phyloP scores from a whole-genome alignment of 179 eudicot species.

The Actinidia chinensis region DNA sequence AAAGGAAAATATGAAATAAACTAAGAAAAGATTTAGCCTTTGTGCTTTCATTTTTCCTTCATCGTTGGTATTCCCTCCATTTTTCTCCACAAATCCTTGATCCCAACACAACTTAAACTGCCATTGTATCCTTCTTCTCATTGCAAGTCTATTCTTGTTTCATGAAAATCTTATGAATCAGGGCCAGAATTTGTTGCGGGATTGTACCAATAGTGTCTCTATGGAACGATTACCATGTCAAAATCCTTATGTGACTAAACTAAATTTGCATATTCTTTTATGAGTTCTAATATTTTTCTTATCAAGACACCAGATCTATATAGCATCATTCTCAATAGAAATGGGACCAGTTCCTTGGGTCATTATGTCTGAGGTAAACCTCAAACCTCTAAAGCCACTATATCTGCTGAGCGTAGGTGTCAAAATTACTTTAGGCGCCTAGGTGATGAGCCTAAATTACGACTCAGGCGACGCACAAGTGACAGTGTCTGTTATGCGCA shows the following conservation, averaged over 20 bases:
- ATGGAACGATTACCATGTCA: too few species aligned
- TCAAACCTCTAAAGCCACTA: background rate
- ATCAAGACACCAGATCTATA: background rate
- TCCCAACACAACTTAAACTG: background rate
- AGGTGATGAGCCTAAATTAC: too few species aligned
- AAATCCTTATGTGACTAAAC: too few species aligned
- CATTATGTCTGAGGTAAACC: slow-evolving; percentile 14
- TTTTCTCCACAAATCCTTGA: too few species aligned
- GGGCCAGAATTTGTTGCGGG: slow-evolving; percentile 31
- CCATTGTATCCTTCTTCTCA: background rate
- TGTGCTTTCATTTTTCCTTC: background rate
- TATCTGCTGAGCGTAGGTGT: too few species aligned
- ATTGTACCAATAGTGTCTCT: slow-evolving; percentile 38
- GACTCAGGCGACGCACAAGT: too few species aligned
- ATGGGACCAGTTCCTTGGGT: slow-evolving; percentile 18
- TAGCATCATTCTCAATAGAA: slow-evolving; percentile 4
- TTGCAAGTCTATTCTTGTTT: background rate
- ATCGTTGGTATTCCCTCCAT: background rate
- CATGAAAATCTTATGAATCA: slow-evolving; percentile 14
- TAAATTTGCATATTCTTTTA: too few species aligned
- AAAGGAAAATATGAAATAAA: too few species aligned
- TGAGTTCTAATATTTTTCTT: background rate
- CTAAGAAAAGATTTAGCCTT: background rate
- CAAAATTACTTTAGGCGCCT: too few species aligned
- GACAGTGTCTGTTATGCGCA: too few species aligned